phyloP scores from a whole-genome alignment of 2,329 filamentous ascomycete species.

The Camptophora hylomeconis region DNA sequence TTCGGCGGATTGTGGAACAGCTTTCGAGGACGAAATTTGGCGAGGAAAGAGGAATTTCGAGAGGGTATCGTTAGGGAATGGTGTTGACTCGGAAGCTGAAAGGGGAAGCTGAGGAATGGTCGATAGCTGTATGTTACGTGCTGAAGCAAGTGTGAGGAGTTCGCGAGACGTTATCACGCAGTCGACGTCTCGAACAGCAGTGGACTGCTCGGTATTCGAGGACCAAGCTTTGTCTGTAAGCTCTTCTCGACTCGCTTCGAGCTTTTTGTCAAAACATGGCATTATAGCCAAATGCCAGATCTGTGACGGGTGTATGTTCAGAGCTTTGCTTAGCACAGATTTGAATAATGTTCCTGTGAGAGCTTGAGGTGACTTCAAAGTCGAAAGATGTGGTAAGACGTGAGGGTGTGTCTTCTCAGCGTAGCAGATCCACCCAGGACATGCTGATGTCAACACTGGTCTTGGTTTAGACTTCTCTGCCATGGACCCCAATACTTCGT shows the following conservation, averaged over 20 bases:
- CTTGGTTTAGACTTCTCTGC: conserved; percentile 17
- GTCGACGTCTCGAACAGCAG: conserved; percentile 68
- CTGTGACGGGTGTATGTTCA: conserved; percentile 59
- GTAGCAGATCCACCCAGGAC: conserved; percentile 97
- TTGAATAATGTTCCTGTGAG: conserved; percentile 83
- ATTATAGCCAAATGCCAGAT: conserved; percentile 95
- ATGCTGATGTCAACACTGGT: conserved; percentile 64
- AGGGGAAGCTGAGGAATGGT: conserved; percentile 49
- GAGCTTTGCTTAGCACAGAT: conserved; percentile 60
- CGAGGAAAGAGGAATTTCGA: conserved; percentile 58
- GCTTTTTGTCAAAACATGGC: conserved; percentile 98
- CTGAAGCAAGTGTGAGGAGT: conserved; percentile 75
- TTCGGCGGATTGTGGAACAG: conserved; percentile 37
- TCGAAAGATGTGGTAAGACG: conserved; percentile 78
- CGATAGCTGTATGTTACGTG: conserved; percentile 66
- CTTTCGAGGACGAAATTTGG: not conserved
- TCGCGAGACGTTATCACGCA: conserved; percentile 97
- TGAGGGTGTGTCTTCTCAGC: conserved; percentile 96
- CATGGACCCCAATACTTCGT: conserved; percentile 48
- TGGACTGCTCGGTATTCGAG: conserved; percentile 23
- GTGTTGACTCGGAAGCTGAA: conserved; percentile 29
- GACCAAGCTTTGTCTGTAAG: conserved; percentile 69
- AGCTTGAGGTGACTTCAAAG: conserved; percentile 87
- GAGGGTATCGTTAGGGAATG: conserved; percentile 62
- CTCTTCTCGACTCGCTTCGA: conserved; percentile 88